Conservation (phyloP, 2,329 filamentous ascomycete genomes). For the Coniochaeta pulveracea region DNA sequence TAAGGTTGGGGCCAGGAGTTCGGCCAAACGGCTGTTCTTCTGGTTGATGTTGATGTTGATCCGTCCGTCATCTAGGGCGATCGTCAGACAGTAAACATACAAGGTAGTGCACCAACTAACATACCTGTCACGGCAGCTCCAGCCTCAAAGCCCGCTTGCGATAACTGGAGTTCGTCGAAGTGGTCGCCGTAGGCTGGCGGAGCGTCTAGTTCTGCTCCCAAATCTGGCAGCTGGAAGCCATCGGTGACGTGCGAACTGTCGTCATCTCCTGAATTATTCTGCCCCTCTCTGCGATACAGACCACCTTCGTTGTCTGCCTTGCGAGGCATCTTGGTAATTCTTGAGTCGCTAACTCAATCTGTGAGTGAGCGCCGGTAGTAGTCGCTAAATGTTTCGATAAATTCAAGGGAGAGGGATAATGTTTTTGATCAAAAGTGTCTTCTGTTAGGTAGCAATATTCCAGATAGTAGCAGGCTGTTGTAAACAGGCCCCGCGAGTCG, state of each 20-base stretch:
- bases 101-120: conserved; percentile 8
- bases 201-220: conserved; percentile 27
- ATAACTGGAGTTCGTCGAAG: conserved; percentile 45
- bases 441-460: no score
- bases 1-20: conserved; percentile 55
- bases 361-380: no score
- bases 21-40: conserved; percentile 52
- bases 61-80: conserved; percentile 54
- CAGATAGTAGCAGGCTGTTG: no score
- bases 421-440: no score
- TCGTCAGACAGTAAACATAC: not conserved
- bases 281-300: no score
- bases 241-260: no score
- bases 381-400: no score
- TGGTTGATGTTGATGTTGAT: conserved; percentile 73
- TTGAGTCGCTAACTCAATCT: no score
- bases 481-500: no score
- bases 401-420: no score
- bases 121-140: conserved; percentile 46
- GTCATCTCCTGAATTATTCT: no score
- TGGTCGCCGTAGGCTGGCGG: conserved; percentile 50
- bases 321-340: not conserved
- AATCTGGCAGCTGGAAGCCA: conserved; percentile 26
- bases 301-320: conserved; percentile 1
- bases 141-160: conserved; percentile 51